Base-by-base conservation (phyloP, 2,329 filamentous ascomycete genomes). In the Aspergillus sp. region DNA sequence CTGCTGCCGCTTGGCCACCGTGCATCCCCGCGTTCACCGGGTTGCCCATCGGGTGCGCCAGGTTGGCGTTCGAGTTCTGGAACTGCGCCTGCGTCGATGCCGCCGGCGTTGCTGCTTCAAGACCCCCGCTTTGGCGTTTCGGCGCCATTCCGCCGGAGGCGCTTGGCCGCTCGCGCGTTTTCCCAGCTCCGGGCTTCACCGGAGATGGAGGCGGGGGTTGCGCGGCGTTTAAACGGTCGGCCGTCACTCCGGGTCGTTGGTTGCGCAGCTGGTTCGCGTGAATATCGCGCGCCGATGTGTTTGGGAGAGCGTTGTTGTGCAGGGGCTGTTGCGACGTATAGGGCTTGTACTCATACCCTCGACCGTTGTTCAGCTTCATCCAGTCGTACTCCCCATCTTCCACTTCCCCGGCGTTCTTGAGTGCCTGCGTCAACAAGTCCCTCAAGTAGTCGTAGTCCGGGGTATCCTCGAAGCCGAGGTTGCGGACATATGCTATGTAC, bases 341-440 rank as follows among this genome's bases (percentile, higher is more conserved):
- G 39, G 72, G 67, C 56, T 82, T 82, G 61, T 80, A 84, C 64
- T 93, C 86, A 85, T 85, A 93, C 42, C 86, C 86, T 66, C 93
- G 91, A 48, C 80, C 80, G 65, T 86, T 85, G 69, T 86, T 91
- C 49, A 94, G 72, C 73, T 94, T 95, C 86, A 96, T 94, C 91
- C 91, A 98, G 67, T 98, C 91, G 62, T 96, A 98, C 61, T 96
- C 89, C 54, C 91, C 91, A 62, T 98, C 91, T 59, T 96, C 91
- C 6, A 95, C 80, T 51, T 94, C 88, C 35, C 88, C 88, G 2
- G 83, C 82, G 58, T 86, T 89, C 74, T 95, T 94, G 43, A 96
- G 74, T 13, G 89, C 86, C 63, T 94, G 85, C 1, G 89, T 95
- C 68, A 98, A 94, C 35, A 98, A 78, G 55, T 95, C 89, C 30